These are phyloP conservation scores for Lachnellula arida DNA, from an alignment of 2,329 filamentous ascomycete species.

Conservation along the genomic window DNA sequence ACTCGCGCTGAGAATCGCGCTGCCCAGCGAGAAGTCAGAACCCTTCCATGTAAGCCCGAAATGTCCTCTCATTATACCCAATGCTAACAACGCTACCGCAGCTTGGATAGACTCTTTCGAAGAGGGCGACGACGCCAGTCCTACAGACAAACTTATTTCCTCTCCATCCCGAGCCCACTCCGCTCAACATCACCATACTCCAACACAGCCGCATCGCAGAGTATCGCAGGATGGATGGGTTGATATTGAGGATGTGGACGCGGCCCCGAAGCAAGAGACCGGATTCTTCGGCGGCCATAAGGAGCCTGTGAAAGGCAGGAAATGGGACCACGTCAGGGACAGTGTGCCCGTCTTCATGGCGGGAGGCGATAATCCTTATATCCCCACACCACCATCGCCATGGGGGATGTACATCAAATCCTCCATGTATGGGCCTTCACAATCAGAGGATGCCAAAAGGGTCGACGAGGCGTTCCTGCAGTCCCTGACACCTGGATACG, in stretches of 20 bases:
- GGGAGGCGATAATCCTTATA: conserved; percentile 16
- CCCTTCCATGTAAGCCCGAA: conserved; percentile 27
- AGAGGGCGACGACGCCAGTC: conserved; percentile 21
- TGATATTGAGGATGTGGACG: conserved; percentile 23
- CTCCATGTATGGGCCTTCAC: conserved; percentile 28
- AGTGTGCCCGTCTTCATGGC: conserved; percentile 32
- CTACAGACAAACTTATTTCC: conserved; percentile 21
- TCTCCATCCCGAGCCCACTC: conserved; percentile 25
- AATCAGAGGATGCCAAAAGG: conserved; percentile 23
- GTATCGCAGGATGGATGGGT: conserved; percentile 32
- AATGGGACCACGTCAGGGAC: conserved; percentile 34
- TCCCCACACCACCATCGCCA: conserved; percentile 9
- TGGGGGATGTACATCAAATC: conserved; percentile 31
- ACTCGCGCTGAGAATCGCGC: conserved; percentile 20
- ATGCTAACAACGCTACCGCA: conserved; percentile 17
- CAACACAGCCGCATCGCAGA: conserved; percentile 19
- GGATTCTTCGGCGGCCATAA: conserved; percentile 31
- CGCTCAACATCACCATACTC: conserved; percentile 26
- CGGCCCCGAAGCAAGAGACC: conserved; percentile 16
- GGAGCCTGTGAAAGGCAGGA: conserved; percentile 31
- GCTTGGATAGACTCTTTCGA: conserved; percentile 33
- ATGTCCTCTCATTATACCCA: not conserved
- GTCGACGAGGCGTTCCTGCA: conserved; percentile 27
- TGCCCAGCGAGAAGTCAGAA: conserved; percentile 25
- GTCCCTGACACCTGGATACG: conserved; percentile 31